These are phyloP conservation scores for Magnusiomyces magnusii DNA, from an alignment of 1,139 yeast species.

Conservation along the genomic window DNA sequence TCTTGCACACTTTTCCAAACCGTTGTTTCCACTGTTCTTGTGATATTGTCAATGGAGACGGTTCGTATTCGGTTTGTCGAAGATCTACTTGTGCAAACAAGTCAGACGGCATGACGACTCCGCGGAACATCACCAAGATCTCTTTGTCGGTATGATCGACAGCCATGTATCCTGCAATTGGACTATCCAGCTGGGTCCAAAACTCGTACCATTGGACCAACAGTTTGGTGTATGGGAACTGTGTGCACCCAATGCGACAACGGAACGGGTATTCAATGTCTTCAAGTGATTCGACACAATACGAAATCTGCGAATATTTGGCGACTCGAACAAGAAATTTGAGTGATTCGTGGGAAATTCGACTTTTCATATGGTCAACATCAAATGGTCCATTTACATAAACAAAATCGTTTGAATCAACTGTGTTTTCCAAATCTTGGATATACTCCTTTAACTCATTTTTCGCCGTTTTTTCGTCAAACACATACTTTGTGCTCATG, in stretches of 20 bases:
- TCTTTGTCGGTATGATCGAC: constrained; percentile 35
- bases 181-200: constrained; percentile 4
- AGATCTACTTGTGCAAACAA: constrained; percentile 36
- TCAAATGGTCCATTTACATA: neutral
- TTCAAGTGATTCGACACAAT: constrained; percentile 17
- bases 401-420: neutral
- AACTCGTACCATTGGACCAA: constrained; percentile 15
- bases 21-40: constrained; percentile 18
- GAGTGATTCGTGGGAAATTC: constrained; percentile 15
- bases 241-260: constrained; percentile 18
- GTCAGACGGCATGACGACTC: constrained; percentile 50
- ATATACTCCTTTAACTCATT: neutral
- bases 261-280: constrained; percentile 13
- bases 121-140: constrained; percentile 46
- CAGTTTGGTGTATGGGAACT: constrained; percentile 16
- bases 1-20: constrained; percentile 34
- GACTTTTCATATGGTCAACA: neutral
- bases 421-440: neutral
- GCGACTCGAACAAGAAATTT: constrained; percentile 15
- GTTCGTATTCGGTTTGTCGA: constrained; percentile 9
- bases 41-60: constrained; percentile 34
- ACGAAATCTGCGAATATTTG: constrained; percentile 17
- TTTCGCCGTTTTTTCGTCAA: neutral
- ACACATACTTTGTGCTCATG: neutral
- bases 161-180: constrained; percentile 33